phyloP scores from a whole-genome alignment of 2,329 filamentous ascomycete species.

The Sarocladiaceae sp. region DNA sequence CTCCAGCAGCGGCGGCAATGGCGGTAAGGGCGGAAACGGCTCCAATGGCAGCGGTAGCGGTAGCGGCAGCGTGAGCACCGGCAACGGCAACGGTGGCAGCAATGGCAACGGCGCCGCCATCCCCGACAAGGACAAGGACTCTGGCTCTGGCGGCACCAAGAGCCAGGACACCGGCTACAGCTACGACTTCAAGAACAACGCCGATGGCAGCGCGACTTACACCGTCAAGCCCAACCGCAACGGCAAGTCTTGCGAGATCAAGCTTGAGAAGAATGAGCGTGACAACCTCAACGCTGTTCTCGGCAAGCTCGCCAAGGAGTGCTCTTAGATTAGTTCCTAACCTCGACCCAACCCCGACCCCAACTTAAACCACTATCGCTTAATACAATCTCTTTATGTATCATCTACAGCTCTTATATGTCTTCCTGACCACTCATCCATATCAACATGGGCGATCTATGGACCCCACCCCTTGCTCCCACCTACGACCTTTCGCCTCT shows the following conservation, averaged over 20 bases:
- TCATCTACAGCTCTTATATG: no score
- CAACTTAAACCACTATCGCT: not conserved
- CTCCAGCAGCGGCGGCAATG: not conserved
- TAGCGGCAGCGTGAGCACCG: not conserved
- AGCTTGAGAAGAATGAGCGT: not conserved
- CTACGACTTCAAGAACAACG: slow-evolving; percentile 2
- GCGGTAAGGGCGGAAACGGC: not conserved
- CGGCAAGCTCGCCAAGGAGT: slow-evolving; percentile 9
- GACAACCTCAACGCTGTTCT: slow-evolving; percentile 4
- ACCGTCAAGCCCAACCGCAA: slow-evolving; percentile 7
- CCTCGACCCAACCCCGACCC: no score
- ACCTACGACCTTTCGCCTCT: no score
- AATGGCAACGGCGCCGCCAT: not conserved
- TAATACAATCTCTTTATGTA: not conserved
- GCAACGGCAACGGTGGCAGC: not conserved
- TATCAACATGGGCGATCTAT: no score
- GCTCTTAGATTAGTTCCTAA: no score
- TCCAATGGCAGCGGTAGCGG: not conserved
- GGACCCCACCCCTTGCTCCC: no score
- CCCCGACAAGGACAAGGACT: slow-evolving; percentile 6
- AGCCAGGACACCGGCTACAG: not conserved
- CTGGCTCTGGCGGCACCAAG: slow-evolving; percentile 4
- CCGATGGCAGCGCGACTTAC: slow-evolving; percentile 6
- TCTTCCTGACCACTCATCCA: no score
- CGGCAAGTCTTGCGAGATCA: slow-evolving; percentile 7